These are phyloP conservation scores for Pseudogymnoascus sp. DNA, from an alignment of 2,329 filamentous ascomycete genomes.

Conservation along the genomic window DNA sequence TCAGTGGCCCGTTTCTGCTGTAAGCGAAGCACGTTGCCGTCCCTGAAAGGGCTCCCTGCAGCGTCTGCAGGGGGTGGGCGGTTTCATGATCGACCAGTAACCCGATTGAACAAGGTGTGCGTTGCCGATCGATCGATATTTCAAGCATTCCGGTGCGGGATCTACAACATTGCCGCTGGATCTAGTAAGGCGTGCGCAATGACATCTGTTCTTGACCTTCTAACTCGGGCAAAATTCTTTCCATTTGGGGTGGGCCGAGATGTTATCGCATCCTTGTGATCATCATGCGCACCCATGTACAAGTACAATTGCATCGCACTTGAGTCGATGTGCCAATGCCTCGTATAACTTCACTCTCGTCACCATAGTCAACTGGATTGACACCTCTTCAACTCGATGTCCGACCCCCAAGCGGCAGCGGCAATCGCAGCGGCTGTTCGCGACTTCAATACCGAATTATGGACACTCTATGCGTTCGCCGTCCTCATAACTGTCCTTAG, in stretches of 20 bases:
- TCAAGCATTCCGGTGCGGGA: neutral
- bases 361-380: neutral
- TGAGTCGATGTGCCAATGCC: neutral
- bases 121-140: neutral
- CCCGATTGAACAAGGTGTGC: neutral
- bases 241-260: neutral
- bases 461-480: slow-evolving; percentile 44
- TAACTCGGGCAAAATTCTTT: neutral
- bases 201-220: neutral
- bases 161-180: neutral
- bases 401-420: slow-evolving; percentile 15
- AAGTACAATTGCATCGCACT: neutral
- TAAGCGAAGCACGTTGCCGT: neutral
- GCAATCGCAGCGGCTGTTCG: slow-evolving; percentile 14
- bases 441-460: slow-evolving; percentile 38
- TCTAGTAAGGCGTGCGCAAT: neutral
- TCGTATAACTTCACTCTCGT: neutral
- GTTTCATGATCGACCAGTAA: neutral
- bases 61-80: neutral
- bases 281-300: neutral
- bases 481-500: slow-evolving; percentile 43
- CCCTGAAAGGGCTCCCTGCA: neutral
- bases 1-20: neutral
- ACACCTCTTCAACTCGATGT: slow-evolving; percentile 7
- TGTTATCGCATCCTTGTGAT: neutral